Evolutionary conservation across 2,329 filamentous ascomycete species (phyloP), one percentile per base, ranked within the genome.

Genomic region (Verticillium longisporum): DNA sequence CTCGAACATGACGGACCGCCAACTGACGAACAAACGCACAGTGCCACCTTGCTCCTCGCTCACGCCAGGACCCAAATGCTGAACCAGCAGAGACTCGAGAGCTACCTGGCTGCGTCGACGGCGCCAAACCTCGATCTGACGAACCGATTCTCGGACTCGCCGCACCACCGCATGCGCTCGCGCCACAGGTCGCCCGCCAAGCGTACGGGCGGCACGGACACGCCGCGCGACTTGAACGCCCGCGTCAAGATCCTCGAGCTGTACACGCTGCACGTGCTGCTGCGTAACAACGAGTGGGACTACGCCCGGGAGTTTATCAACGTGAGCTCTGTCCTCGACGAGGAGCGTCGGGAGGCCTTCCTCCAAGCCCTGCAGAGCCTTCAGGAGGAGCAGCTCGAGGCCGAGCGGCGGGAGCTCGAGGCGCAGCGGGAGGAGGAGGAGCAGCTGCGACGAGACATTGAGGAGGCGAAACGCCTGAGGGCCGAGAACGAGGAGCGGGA

Each of bases 201-300:
- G 65, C 78, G 77, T 37, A 69, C 77, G 15, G 85, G 83, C 62
- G 91, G 91, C 62, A 88, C 92, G 50, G 88, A 92, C 70, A 96
- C 92, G 0, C 92, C 92, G 0, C 87, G 91, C 64, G 92, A 96
- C 71, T 84, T 97, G 38, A 88, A 90, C 67, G 88, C 91, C 4
- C 85, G 92, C 55, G 88, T 97, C 65, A 96, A 96, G 77, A 90
- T 99, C 53, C 85, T 99, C 58, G 95, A 99, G 76, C 82, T 99
- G 9, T 99, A 97, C 74, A 96, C 92, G 1, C 83, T 99, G 4
- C 95, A 99, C 71, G 91, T 98, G 7, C 85, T 99, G n/a, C 87
- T 94, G 5, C 85, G 92, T 59, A 98, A 97, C 68, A 88, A 91
- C 61, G 92, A 98, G 76, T 99, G 95, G 95, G 91, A 97, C 62